These are phyloP conservation scores for Blastocystis sp. DNA, from an alignment of 352 stramenopile genomes.

Conservation along the genomic window DNA sequence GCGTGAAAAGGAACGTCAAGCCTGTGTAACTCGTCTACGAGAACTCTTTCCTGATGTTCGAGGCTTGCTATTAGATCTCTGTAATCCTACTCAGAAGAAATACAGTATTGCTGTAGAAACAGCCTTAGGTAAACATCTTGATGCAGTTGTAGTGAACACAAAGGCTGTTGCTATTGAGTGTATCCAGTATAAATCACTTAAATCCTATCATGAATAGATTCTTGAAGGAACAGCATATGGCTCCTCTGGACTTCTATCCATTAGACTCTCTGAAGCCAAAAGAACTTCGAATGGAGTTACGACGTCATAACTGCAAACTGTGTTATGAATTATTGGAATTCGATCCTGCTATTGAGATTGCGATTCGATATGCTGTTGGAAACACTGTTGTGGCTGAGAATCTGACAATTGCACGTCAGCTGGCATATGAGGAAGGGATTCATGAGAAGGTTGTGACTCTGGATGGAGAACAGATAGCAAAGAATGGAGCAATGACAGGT, in stretches of 20 bases:
- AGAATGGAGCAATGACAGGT: constrained; percentile 94
- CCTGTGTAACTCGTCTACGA: constrained; percentile 70
- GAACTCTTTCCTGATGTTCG: constrained; percentile 78
- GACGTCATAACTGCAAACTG: constrained; percentile 83
- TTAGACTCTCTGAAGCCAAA: constrained; percentile 85
- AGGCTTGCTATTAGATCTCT: constrained; percentile 89
- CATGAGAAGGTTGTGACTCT: constrained; percentile 75
- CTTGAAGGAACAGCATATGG: constrained; percentile 84
- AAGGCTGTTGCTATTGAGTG: constrained; percentile 74
- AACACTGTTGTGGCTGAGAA: constrained; percentile 89
- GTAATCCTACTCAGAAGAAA: constrained; percentile 83
- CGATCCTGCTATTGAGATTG: constrained; percentile 80
- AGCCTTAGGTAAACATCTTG: constrained; percentile 92
- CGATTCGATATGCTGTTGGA: constrained; percentile 86
- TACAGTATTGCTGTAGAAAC: constrained; percentile 94
- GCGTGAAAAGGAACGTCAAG: constrained; percentile 31
- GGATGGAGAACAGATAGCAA: constrained; percentile 87
- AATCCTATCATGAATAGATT: not conserved
- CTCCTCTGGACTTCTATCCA: constrained; percentile 88
- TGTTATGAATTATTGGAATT: constrained; percentile 88
- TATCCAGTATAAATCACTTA: constrained; percentile 72
- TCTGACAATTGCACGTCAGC: constrained; percentile 81
- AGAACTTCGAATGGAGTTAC: constrained; percentile 74
- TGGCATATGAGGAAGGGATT: constrained; percentile 70
- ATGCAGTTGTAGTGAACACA: constrained; percentile 81